phyloP scores from a whole-genome alignment of 257 asterid species.

The Ehretia macrophylla region DNA sequence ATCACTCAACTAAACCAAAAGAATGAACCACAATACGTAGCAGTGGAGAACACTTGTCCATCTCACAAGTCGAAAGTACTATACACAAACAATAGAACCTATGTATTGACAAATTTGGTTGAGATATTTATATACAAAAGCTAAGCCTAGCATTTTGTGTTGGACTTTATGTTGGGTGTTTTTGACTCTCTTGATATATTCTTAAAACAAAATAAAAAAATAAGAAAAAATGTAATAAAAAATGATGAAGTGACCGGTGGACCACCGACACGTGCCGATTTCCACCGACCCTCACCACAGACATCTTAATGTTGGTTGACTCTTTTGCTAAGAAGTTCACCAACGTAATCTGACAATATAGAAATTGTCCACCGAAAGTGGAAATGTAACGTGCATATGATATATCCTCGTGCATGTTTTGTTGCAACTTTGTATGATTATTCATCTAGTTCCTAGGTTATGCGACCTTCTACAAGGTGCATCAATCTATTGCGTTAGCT shows the following conservation, averaged over 20 bases:
- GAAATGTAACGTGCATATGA: conserved; percentile 18
- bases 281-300: conserved; percentile 57
- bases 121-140: background rate
- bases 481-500: too few species aligned
- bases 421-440: background rate
- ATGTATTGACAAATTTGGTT: background rate
- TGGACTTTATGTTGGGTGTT: too few species aligned
- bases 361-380: conserved; percentile 61
- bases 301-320: conserved; percentile 48
- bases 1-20: too few species aligned
- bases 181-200: background rate
- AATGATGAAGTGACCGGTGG: conserved; percentile 9
- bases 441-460: background rate
- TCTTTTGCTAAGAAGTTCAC: conserved; percentile 6
- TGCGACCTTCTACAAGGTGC: too few species aligned
- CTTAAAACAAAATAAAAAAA: background rate
- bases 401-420: background rate
- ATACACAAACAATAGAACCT: background rate
- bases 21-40: background rate
- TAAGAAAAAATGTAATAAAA: too few species aligned
- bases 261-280: conserved; percentile 65
- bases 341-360: conserved; percentile 24
- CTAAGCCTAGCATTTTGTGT: too few species aligned
- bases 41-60: conserved; percentile 22
- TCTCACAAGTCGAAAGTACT: conserved; percentile 19